phyloP scores from a whole-genome alignment of 768 basidiomycete species.

The Cystofilobasidium capitatum region DNA sequence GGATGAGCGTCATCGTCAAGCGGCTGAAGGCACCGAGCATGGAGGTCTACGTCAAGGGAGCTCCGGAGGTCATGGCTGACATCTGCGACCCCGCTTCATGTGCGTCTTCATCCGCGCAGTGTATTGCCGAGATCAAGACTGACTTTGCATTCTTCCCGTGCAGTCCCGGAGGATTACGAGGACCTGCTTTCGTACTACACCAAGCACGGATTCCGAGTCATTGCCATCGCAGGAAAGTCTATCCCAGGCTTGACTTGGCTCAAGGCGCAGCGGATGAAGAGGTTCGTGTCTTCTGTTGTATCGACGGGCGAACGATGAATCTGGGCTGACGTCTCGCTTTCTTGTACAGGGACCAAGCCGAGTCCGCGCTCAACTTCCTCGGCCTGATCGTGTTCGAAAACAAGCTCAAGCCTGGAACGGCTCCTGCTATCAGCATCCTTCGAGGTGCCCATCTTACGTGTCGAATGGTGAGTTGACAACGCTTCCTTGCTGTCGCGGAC shows the following conservation, averaged over 20 bases:
- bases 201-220: conserved; percentile 89
- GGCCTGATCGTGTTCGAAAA: conserved; percentile 98
- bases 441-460: conserved; percentile 84
- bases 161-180: conserved; percentile 93
- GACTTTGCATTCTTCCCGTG: background rate
- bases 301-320: background rate
- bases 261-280: conserved; percentile 90
- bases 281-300: conserved; percentile 45
- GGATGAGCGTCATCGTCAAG: conserved; percentile 98
- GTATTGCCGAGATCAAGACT: background rate
- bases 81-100: conserved; percentile 89
- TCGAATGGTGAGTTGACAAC: conserved; percentile 55
- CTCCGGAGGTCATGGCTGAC: conserved; percentile 92
- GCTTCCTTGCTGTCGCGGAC: background rate
- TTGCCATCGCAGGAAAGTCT: conserved; percentile 93
- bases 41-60: conserved; percentile 99
- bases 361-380: conserved; percentile 77
- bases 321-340: background rate
- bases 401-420: conserved; percentile 83
- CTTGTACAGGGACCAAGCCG: conserved; percentile 75
- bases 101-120: conserved; percentile 43
- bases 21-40: conserved; percentile 84
- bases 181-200: conserved; percentile 96
- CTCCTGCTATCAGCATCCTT: conserved; percentile 78
- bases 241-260: conserved; percentile 91